These are phyloP conservation scores for Podospora tetraspora DNA, from an alignment of 495 filamentous ascomycete species.

Conservation along the genomic window DNA sequence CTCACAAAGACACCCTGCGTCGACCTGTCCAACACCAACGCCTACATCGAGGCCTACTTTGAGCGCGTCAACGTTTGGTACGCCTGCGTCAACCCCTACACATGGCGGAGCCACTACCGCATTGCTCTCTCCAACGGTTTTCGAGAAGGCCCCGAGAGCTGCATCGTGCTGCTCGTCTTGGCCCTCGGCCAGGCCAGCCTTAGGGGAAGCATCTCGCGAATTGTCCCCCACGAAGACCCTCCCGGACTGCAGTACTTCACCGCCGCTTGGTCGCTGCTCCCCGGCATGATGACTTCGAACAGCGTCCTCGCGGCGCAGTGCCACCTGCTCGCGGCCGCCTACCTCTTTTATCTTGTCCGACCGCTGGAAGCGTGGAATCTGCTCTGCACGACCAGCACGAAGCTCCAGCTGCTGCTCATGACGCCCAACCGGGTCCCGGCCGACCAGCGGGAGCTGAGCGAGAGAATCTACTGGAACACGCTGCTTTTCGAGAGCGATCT, in stretches of 20 bases:
- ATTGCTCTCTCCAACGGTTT: constrained; percentile 67
- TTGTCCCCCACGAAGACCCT: constrained; percentile 63
- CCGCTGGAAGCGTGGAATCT: constrained; percentile 79
- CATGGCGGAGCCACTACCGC: constrained; percentile 70
- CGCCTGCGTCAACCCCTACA: constrained; percentile 77
- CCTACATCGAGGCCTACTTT: constrained; percentile 73
- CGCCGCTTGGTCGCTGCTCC: constrained; percentile 71
- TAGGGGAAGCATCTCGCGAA: constrained; percentile 65
- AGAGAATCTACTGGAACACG: constrained; percentile 79
- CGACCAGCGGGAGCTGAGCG: constrained; percentile 63
- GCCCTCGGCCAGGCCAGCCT: constrained; percentile 69
- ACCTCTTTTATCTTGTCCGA: constrained; percentile 75
- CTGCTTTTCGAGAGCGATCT: constrained; percentile 77
- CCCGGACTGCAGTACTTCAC: constrained; percentile 77
- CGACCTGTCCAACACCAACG: constrained; percentile 67
- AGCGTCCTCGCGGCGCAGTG: constrained; percentile 71
- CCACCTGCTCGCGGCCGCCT: constrained; percentile 71
- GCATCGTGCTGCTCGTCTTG: constrained; percentile 73
- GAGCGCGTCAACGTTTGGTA: constrained; percentile 79
- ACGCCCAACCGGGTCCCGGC: constrained; percentile 62
- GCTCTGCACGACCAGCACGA: constrained; percentile 71
- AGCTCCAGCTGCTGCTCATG: constrained; percentile 70
- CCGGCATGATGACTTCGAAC: constrained; percentile 72
- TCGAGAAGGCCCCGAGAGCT: constrained; percentile 72
- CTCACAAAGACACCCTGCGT: constrained; percentile 56